Evolutionary conservation across 257 asterid genomes (phyloP), one percentile per base, ranked within the genome.

Genomic region (Solanum megistacrolobum): DNA sequence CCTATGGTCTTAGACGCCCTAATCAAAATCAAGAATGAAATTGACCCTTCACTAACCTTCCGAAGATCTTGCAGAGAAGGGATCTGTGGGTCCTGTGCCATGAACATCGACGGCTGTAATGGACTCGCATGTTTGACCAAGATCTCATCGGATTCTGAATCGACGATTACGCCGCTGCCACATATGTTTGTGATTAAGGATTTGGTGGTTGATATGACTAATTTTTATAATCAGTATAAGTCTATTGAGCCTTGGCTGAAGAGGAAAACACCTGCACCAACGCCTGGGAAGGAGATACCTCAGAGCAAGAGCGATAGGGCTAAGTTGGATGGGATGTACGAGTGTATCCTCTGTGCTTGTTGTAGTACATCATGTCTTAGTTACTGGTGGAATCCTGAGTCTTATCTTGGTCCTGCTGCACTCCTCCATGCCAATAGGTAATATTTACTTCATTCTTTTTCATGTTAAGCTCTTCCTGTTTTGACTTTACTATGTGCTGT

Each of bases 371-470:
- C 98, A 29, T 97, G 98, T 89, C 98, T 98, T 12, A 97, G 99
- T 89, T 97, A 97, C 88, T 95, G 99, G 98, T 97, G 99, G 99
- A 95, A 95, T 87, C 98, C 99, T 18, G 99, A 97, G 91, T 89
- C 97, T 35, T 95, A 97, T 92, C 92, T 95, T 89, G 99, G 99
- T 25, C 98, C 98, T 0, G 98, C 98, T 23, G 97, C 98, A 48
- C 98, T 97, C 84, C 95, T 97, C 86, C 99, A 97, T 25, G 98
- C 99, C 73, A 97, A 97, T 68, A 88, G 99, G 99, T 96, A 87
- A 14, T 66, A 1, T 76, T 75, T 39, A 39, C 9, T 12, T 69
- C 3, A 32, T 46, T 20, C 39, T 21, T n/a, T n/a, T 25, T 25
- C 35, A 11, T 66, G 73, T 25, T 27, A 12, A 66, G 73, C 35